phyloP scores from a whole-genome alignment of 495 filamentous ascomycete species.

The Penicillium daleae region DNA sequence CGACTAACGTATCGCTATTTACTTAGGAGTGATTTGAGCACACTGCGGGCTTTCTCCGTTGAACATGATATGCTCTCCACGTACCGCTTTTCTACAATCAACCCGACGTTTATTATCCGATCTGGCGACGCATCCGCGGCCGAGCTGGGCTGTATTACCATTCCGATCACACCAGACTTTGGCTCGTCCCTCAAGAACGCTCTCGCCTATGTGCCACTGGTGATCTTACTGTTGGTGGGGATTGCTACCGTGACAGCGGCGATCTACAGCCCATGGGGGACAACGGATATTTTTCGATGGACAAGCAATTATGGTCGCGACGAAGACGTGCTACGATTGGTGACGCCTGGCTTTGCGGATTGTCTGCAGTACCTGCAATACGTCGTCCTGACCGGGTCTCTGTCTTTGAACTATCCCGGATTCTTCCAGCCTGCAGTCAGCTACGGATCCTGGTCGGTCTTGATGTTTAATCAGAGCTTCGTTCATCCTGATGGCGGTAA shows the following conservation, averaged over 20 bases:
- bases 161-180: slow-evolving; percentile 81
- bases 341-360: slow-evolving; percentile 95
- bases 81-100: slow-evolving; percentile 84
- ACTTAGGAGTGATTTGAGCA: slow-evolving; percentile 53
- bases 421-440: slow-evolving; percentile 92
- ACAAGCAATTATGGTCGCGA: slow-evolving; percentile 96
- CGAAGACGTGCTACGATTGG: slow-evolving; percentile 84
- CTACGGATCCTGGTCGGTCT: slow-evolving; percentile 79
- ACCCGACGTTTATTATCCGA: slow-evolving; percentile 67
- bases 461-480: slow-evolving; percentile 95
- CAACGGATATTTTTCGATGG: slow-evolving; percentile 86
- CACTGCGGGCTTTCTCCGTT: slow-evolving; percentile 72
- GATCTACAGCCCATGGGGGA: slow-evolving; percentile 92
- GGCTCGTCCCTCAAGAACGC: slow-evolving; percentile 63
- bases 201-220: slow-evolving; percentile 77
- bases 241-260: slow-evolving; percentile 80
- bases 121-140: slow-evolving; percentile 68
- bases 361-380: slow-evolving; percentile 98
- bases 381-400: slow-evolving; percentile 79
- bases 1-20: background rate
- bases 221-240: slow-evolving; percentile 78
- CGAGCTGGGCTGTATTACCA: slow-evolving; percentile 77
- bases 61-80: slow-evolving; percentile 75
- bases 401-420: slow-evolving; percentile 88
- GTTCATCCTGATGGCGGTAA: slow-evolving; percentile 66